Evolutionary conservation across 768 basidiomycete species (phyloP), one percentile per base, ranked within the genome.

Genomic region (Naganishia friedmannii): DNA sequence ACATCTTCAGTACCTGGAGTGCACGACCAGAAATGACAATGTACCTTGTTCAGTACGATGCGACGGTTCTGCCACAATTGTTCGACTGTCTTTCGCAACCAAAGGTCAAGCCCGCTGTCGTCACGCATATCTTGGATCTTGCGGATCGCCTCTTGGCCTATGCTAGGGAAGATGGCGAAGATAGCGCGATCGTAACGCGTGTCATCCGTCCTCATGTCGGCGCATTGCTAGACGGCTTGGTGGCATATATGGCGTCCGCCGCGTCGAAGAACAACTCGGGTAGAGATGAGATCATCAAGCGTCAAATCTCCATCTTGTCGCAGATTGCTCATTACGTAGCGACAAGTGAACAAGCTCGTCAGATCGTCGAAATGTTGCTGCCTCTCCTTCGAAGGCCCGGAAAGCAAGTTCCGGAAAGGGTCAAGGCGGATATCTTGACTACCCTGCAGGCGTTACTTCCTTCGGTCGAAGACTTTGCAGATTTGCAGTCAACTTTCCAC

Each of bases 71-170:
- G 17, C 88, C 88, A 8, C 89, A 90, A 77, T 82, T 95, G 4
- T 93, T 91, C 77, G 86, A 86, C 68, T 95, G 92, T 76, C 83
- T 98, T 10, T 82, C 89, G 3, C 90, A 90, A 0, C 85, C 87
- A 7, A 91, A 89, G 71, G 92, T 96, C 80, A 96, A 97, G 79
- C 88, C 92, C 1, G 81, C 86, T 0, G 94, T 97, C 19, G 83
- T 95, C 53, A 85, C 85, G 17, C 86, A 87, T 65, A 85, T 97
- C 4, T 89, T 95, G 73, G 94, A 97, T 76, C 88, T 95, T 69
- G 84, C 93, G 57, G 91, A 93, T 53, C 85, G 84, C 39, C 79
- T 97, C 0, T 75, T 84, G 34, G 75, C 72, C 28, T 83, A 91
- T 60, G 83, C 78, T 32, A 86, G 89, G 1, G 79, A 83, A 1